Evolutionary conservation across 257 asterid species (phyloP), one percentile per base, ranked within the genome.

Genomic region (Coffea eugenioides): DNA sequence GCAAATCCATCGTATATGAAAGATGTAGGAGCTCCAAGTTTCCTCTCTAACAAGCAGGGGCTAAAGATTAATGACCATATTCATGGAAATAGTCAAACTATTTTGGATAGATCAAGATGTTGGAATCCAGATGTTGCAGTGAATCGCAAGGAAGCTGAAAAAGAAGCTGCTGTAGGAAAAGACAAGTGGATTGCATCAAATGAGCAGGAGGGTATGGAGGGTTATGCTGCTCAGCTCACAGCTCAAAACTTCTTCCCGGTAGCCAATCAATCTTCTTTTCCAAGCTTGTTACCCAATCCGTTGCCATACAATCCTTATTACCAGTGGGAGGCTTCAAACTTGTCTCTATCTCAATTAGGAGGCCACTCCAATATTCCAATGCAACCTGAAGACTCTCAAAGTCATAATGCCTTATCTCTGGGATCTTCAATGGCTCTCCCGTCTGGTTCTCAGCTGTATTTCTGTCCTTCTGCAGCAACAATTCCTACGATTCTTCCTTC

Each of bases 281-380:
- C 87, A 43, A 77, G 66, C 83, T 6, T 81, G 54, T 13, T 83
- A 43, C 75, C 62, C n/a, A 83, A 46, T 57, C 64, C 73, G 5
- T 80, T 83, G 66, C 84, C 88, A 16, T 84, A 83, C 75, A 87
- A 81, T 77, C 68, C 88, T 1, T 82, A 82, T 62, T 83, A 82
- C 76, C 87, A 88, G 10, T 90, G 88, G 94, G 96, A 90, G 62
- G 77, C 87, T 79, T 84, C 91, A 9, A 85, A 74, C 31, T 78
- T 90, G 79, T 86, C 97, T 71, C 77, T 89, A 31, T 88, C 91
- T 21, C 91, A 90, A 52, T 84, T 89, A 69, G 94, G 96, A 43
- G 79, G 85, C 81, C 80, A 73, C 78, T 31, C 86, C 1, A 52
- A 18, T 23, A 75, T 74, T 20, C 64, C 87, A 36, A 59, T 64